Percentiles rank a stretch among this genome's conserved stretches.
Evolutionary conservation across 2,329 filamentous ascomycete genomes (phyloP).

Genomic region (Fusarium gaditjirri): DNA sequence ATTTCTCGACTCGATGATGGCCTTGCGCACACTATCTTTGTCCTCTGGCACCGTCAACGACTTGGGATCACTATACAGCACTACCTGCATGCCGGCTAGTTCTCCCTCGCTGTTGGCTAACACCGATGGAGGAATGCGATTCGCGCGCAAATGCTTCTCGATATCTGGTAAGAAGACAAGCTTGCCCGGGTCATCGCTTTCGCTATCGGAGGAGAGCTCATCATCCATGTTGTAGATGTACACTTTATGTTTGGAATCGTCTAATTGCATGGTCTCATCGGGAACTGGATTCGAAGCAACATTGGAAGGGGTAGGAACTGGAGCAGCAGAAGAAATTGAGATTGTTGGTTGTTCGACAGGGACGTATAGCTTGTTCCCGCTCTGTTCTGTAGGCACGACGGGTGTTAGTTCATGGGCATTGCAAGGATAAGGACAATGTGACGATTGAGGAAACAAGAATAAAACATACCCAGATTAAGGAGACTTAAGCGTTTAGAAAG

Average conservation of each 20-base stretch:
- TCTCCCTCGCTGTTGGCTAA: conserved; percentile 66
- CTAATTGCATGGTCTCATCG: conserved; percentile 80
- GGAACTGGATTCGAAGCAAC: conserved; percentile 17
- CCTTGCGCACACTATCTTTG: conserved; percentile 81
- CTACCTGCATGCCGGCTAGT: conserved; percentile 74
- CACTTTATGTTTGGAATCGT: conserved; percentile 86
- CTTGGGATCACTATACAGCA: conserved; percentile 84
- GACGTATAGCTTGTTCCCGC: conserved; percentile 72
- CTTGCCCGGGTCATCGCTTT: conserved; percentile 60
- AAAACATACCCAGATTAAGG: conserved; percentile 77
- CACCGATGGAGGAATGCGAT: conserved; percentile 75
- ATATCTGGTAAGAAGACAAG: conserved; percentile 88
- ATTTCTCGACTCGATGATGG: conserved; percentile 81
- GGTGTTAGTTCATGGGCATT: conserved; percentile 2
- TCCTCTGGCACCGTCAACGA: conserved; percentile 81
- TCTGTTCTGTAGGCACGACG: conserved; percentile 60
- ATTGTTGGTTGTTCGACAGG: conserved; percentile 63
- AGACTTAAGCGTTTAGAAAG: conserved; percentile 86
- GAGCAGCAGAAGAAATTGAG: conserved; percentile 38
- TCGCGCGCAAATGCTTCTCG: conserved; percentile 78
- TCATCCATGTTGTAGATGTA: conserved; percentile 93
- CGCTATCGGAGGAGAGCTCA: conserved; percentile 72
- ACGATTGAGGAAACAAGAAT: neutral
- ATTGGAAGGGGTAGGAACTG: conserved; percentile 28
- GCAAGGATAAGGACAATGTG: neutral